Base-by-base conservation (phyloP, 768 basidiomycete species). In the Tubosaeta sp. region DNA sequence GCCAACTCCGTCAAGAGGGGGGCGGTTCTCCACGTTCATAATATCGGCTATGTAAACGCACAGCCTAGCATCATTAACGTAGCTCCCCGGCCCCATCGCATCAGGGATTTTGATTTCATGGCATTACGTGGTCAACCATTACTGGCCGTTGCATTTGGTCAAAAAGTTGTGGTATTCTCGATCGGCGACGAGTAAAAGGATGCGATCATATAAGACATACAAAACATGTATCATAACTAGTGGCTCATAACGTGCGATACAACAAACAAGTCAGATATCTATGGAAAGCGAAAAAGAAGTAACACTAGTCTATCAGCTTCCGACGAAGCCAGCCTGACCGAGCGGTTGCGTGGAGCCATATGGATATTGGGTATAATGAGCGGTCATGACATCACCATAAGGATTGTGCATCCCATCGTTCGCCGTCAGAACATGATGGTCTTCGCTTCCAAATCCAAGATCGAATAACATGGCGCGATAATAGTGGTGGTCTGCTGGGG, bases 41-140 rank as follows among this genome's bases (percentile, higher is more conserved):
- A 86, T 58, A 73, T 76, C 40, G 76, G 76, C 46, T 87, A 83
- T 64, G 66, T 81, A 16, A 77, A 87, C 43, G 76, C 83, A 22
- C 78, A 81, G 51, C 86, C 87, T 24, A 81, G 79, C 14, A 67
- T 74, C 9, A 80, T 90, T 45, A 68, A 68, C 38, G 61, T 91
- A 48, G 76, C 76, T 24, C 73, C 80, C 24, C 78, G 78, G 22
- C 89, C 89, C 14, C 78, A 84, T 65, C 73, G 76, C 53, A 73
- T 90, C 30, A 77, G 78, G 46, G 84, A 88, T 63, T 88, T 92
- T 59, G 90, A 91, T 69, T 91, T 90, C 68, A 68, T 92, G 44
- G 75, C 77, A 3, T 54, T 76, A 22, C 73, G 68, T 38, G 81
- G 82, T 21, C 83, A 82, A 51, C 84, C 84, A 39, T 72, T 82